Base-by-base conservation (phyloP, 257 asterid species). In the Anisodus acutangulus region DNA sequence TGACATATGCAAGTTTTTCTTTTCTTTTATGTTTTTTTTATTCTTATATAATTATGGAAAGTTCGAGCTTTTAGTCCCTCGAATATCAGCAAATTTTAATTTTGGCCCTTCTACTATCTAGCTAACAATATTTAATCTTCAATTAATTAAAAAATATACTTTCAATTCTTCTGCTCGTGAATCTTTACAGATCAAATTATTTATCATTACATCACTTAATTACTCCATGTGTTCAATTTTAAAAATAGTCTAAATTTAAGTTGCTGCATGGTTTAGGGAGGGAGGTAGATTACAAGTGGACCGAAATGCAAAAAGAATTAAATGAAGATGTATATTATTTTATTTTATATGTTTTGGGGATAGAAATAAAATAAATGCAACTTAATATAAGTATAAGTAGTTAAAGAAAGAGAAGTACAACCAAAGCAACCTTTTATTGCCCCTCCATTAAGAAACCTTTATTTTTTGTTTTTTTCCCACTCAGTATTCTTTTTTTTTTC, bases 401-500 rank as follows among this genome's bases (percentile, higher is more conserved):
- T 47, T 49, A 49, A 19, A 49, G 22, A 74, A 22, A 69, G 54
- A 88, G 83, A 89, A 90, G 95, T 91, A 84, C 93, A 92, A 92
- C 93, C 84, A 87, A 93, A 91, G 94, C 83, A 89, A 90, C 83
- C 86, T 79, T 86, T 74, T 72, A 3, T 91, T 91, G 91, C 93
- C 94, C 93, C 83, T 92, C 88, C 90, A 81, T 87, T 81, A 92
- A 91, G 93, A 86, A 92, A 92, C 92, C 92, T 83, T 86, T 79
- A 17, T 59, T n/a, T n/a, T 22, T 22, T 22, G 26, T 22, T 22
- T 22, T 22, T 22, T 22, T 22, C 26, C n/a, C n/a, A n/a, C n/a
- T n/a, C n/a, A n/a, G n/a, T n/a, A n/a, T 82, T 60, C 60, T 85
- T 80, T 22, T 22, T 22, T 22, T 22, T 22, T 22, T 0, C 10